A percentile compares a stretch with the other conserved stretches of the same genome.
Conservation (phyloP, 139 green algal species). For the Coccomyxa sp. region DNA sequence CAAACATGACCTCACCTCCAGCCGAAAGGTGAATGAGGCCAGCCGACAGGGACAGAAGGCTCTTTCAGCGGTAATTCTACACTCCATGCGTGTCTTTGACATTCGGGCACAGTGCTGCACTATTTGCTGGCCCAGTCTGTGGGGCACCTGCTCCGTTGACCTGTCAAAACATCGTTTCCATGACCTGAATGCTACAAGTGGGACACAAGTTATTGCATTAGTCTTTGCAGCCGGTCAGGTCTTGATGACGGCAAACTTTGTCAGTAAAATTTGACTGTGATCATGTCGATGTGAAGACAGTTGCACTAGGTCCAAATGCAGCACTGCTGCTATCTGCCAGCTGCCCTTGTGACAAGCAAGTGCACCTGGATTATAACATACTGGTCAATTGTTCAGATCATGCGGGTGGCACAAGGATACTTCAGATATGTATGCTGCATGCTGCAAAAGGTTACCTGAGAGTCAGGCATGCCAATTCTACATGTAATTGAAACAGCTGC, state of each 20-base stretch:
- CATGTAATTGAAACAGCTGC: constrained; percentile 22
- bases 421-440: too few species aligned
- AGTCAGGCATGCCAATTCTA: constrained; percentile 19
- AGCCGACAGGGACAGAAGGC: constrained; percentile 8
- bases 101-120: constrained; percentile 39
- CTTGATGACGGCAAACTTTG: neutral
- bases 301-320: constrained; percentile 53
- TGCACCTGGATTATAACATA: neutral
- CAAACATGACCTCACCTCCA: neutral
- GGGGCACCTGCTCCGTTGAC: constrained; percentile 21
- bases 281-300: constrained; percentile 17
- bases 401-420: neutral
- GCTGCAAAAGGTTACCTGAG: constrained; percentile 4
- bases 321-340: constrained; percentile 29
- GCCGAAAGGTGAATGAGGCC: neutral
- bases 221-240: too few species aligned
- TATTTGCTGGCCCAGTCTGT: neutral
- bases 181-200: neutral
- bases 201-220: too few species aligned
- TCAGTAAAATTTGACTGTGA: constrained; percentile 13
- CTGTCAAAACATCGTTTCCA: constrained; percentile 3
- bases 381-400: neutral
- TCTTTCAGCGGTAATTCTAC: constrained; percentile 38
- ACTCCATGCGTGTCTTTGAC: constrained; percentile 42
- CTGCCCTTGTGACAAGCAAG: constrained; percentile 21